Conservation (phyloP, 441 rosid genomes). For the Bruguiera hainesii region DNA sequence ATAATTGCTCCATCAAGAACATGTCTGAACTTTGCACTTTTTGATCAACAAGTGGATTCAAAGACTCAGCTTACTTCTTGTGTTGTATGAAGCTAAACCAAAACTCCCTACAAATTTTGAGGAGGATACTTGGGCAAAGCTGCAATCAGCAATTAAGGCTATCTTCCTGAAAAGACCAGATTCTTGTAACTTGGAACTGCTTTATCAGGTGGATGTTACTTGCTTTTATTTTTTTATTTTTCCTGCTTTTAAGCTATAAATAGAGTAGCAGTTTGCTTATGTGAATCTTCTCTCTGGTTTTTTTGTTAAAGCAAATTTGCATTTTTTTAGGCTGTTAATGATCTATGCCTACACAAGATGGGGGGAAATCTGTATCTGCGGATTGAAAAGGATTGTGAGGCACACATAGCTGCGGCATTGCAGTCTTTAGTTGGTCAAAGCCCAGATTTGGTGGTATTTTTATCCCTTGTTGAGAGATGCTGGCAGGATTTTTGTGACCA, state of each 20-base stretch:
- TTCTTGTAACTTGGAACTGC: conserved; percentile 78
- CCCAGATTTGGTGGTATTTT: conserved; percentile 89
- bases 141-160: conserved; percentile 90
- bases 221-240: conserved; percentile 3
- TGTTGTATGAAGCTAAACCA: conserved; percentile 71
- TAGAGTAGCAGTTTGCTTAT: background rate
- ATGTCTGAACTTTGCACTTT: no score
- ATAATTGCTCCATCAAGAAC: background rate
- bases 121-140: conserved; percentile 88
- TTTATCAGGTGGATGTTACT: conserved; percentile 64
- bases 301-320: conserved; percentile 12
- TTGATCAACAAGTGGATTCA: no score
- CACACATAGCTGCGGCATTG: conserved; percentile 68
- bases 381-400: conserved; percentile 91
- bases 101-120: conserved; percentile 81
- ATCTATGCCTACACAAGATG: conserved; percentile 91
- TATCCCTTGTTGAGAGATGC: conserved; percentile 87
- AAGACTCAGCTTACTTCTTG: conserved; percentile 1
- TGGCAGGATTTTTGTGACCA: conserved; percentile 98
- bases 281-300: conserved; percentile 7
- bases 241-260: background rate
- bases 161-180: conserved; percentile 79
- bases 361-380: conserved; percentile 88
- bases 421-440: conserved; percentile 90
- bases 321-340: conserved; percentile 71